Percentiles rank a stretch among this genome's conserved stretches.
Evolutionary conservation across 2,329 filamentous ascomycete genomes (phyloP).

Genomic region (Paramyrothecium sp.): DNA sequence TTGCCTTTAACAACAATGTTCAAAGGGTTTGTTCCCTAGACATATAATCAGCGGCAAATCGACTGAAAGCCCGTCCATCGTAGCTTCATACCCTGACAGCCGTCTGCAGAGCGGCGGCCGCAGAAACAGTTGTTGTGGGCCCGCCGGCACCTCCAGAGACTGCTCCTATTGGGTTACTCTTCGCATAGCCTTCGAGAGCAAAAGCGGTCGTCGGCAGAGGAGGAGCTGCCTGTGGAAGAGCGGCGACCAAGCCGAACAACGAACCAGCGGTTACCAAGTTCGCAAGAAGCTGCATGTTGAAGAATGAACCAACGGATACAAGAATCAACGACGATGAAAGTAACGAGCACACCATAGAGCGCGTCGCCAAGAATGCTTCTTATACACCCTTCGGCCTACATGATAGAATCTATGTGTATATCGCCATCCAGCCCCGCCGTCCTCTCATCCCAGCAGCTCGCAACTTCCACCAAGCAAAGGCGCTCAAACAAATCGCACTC

Average conservation of each 20-base stretch:
- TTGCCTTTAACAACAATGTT: slow-evolving; percentile 38
- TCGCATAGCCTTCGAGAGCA: slow-evolving; percentile 22
- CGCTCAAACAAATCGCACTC: background rate
- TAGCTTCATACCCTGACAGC: slow-evolving; percentile 42
- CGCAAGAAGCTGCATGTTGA: background rate
- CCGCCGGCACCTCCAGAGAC: background rate
- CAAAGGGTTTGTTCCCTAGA: slow-evolving; percentile 34
- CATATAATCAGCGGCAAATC: slow-evolving; percentile 41
- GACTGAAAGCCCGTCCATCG: too few relatives aligned
- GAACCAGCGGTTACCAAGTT: background rate
- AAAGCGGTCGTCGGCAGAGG: slow-evolving; percentile 1
- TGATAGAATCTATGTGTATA: background rate
- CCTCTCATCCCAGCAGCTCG: background rate
- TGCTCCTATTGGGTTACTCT: slow-evolving; percentile 26
- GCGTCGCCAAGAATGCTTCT: background rate
- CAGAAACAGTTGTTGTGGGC: slow-evolving; percentile 1
- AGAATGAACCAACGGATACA: background rate
- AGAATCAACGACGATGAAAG: background rate
- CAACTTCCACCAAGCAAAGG: slow-evolving; percentile 1
- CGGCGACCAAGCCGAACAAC: background rate
- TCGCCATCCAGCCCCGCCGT: background rate
- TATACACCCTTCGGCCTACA: background rate
- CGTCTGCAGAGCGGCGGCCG: slow-evolving; percentile 30
- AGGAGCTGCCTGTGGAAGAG: slow-evolving; percentile 1
- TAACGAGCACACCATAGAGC: background rate